Conservation (phyloP, 2,329 filamentous ascomycete species). For the Coccinonectria pachysandricola region DNA sequence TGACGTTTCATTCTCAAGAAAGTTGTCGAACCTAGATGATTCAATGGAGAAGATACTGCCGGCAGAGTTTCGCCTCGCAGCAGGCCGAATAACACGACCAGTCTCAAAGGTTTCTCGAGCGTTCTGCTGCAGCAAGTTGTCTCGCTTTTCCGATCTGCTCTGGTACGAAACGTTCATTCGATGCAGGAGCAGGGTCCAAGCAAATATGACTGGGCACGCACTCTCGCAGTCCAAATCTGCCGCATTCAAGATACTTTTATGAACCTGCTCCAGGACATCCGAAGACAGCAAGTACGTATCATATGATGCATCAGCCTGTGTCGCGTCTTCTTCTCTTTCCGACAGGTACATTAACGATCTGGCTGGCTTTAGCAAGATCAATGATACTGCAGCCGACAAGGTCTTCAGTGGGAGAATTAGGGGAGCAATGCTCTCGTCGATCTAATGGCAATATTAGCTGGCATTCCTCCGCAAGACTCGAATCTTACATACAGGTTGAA, state of each 20-base stretch:
- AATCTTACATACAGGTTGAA: slow-evolving; percentile 30
- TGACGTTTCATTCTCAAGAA: slow-evolving; percentile 39
- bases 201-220: slow-evolving; percentile 64
- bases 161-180: slow-evolving; percentile 56
- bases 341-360: slow-evolving; percentile 37
- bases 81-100: slow-evolving; percentile 28
- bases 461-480: neutral
- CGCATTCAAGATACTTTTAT: slow-evolving; percentile 56
- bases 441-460: slow-evolving; percentile 17
- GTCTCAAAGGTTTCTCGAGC: slow-evolving; percentile 47
- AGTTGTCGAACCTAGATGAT: slow-evolving; percentile 47
- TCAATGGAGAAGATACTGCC: slow-evolving; percentile 54
- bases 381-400: slow-evolving; percentile 58
- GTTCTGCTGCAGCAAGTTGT: slow-evolving; percentile 47
- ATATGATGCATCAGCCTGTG: slow-evolving; percentile 26
- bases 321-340: slow-evolving; percentile 28
- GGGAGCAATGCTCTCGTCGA: slow-evolving; percentile 33
- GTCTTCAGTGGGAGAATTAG: slow-evolving; percentile 57
- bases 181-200: slow-evolving; percentile 71
- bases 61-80: slow-evolving; percentile 45
- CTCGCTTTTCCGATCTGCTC: slow-evolving; percentile 49
- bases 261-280: slow-evolving; percentile 60
- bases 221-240: slow-evolving; percentile 45
- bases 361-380: slow-evolving; percentile 59
- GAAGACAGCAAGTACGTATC: slow-evolving; percentile 59